Conservation (phyloP, 306 rosid species). For the Spatholobus suberectus region DNA sequence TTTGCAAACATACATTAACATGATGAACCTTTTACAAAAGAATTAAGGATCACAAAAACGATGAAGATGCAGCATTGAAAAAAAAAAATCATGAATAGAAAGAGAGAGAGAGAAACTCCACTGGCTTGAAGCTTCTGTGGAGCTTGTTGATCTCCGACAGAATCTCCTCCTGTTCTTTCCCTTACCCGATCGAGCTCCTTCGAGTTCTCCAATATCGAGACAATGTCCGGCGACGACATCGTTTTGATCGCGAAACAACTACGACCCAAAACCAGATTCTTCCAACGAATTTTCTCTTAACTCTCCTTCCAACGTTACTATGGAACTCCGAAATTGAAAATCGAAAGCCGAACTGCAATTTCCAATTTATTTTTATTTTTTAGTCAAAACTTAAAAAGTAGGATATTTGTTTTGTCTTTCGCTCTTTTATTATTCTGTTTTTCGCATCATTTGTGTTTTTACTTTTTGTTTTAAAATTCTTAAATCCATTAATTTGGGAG, state of each 20-base stretch:
- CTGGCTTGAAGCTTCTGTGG: conserved; percentile 89
- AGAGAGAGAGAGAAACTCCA: conserved; percentile 37
- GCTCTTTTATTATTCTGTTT: too few relatives aligned
- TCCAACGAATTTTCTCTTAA: conserved; percentile 25
- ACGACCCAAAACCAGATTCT: neutral
- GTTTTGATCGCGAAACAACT: neutral
- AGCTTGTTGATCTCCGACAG: conserved; percentile 87
- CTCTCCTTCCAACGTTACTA: conserved; percentile 16
- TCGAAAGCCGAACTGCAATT: neutral
- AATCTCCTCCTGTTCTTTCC: conserved; percentile 79
- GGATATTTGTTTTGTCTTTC: too few relatives aligned
- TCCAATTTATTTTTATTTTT: neutral
- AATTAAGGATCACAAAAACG: neutral
- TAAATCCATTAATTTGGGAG: too few relatives aligned
- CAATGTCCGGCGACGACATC: conserved; percentile 85
- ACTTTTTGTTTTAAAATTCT: too few relatives aligned
- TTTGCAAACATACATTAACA: conserved; percentile 22
- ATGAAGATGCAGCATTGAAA: neutral
- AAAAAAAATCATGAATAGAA: neutral
- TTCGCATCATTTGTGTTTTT: too few relatives aligned
- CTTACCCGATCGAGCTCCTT: conserved; percentile 92
- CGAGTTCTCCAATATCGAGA: conserved; percentile 69
- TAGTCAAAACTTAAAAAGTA: too few relatives aligned
- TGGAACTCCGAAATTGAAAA: neutral
- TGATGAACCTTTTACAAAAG: neutral